Evolutionary conservation across 768 basidiomycete genomes (phyloP).

Genomic region (Piloderma croceum): DNA sequence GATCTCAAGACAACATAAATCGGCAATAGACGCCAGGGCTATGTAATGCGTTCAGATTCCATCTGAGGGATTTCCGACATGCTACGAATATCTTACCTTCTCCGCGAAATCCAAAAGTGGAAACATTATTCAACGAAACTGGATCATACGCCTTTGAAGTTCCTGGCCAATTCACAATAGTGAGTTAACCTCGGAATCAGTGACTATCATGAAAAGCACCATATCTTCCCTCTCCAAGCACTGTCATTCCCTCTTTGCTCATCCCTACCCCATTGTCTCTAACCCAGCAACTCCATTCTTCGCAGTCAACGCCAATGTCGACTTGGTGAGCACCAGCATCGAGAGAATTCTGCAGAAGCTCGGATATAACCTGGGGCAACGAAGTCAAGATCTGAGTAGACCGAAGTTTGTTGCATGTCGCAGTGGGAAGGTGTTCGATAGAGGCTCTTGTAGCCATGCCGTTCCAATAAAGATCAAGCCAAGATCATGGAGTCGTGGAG

Average conservation of each 20-base stretch:
- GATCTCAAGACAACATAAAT: conserved; percentile 77
- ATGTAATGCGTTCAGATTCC: conserved; percentile 1
- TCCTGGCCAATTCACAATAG: conserved; percentile 32
- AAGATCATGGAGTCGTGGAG: too few species aligned
- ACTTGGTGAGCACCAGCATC: conserved; percentile 72
- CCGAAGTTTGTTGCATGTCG: conserved; percentile 68
- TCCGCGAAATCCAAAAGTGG: conserved; percentile 87
- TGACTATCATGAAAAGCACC: too few species aligned
- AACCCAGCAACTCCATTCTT: conserved; percentile 80
- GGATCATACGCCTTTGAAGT: conserved; percentile 66
- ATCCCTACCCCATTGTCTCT: conserved; percentile 84
- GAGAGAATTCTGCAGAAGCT: conserved; percentile 85
- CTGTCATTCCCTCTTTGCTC: conserved; percentile 47
- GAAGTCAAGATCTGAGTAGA: conserved; percentile 84
- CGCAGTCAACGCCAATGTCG: conserved; percentile 67
- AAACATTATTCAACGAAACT: conserved; percentile 43
- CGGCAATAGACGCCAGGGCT: conserved; percentile 83
- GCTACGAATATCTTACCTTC: conserved; percentile 57
- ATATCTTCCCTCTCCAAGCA: conserved; percentile 60
- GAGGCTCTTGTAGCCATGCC: too few species aligned
- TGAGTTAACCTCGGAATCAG: too few species aligned
- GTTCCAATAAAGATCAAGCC: too few species aligned
- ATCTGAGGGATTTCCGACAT: background rate
- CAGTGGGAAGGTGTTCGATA: conserved; percentile 47
- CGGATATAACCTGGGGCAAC: conserved; percentile 70